Conservation (phyloP, 2,329 filamentous ascomycete species). For the Cladosporium austrohemisphaericum region DNA sequence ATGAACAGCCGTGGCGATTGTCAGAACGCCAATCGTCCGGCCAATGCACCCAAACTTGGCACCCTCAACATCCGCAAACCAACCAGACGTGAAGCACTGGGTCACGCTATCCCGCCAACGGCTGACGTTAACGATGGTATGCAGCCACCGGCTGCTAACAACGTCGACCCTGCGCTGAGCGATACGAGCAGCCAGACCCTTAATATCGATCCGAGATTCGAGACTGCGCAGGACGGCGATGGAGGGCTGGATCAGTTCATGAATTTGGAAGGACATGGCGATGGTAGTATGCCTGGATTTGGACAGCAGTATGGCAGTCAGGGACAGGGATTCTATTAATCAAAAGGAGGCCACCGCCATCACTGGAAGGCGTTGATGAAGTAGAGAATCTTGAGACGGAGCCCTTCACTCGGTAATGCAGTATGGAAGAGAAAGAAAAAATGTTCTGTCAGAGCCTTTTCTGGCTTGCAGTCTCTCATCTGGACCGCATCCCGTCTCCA, state of each 20-base stretch:
- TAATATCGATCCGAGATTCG: constrained; percentile 31
- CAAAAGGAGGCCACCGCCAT: background rate
- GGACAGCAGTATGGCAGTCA: constrained; percentile 25
- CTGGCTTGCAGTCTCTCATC: too few relatives aligned
- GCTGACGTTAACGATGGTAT: constrained; percentile 29
- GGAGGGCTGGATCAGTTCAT: constrained; percentile 33
- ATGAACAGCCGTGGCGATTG: constrained; percentile 37
- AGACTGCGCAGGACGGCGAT: constrained; percentile 24
- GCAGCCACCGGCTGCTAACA: background rate
- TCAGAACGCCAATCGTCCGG: constrained; percentile 28
- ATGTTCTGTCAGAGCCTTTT: too few relatives aligned
- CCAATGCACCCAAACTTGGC: constrained; percentile 28
- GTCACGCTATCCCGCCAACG: constrained; percentile 37
- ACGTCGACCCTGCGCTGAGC: constrained; percentile 12
- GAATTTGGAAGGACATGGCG: constrained; percentile 22
- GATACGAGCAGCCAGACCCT: background rate
- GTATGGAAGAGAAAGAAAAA: too few relatives aligned
- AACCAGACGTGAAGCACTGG: constrained; percentile 41
- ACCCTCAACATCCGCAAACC: constrained; percentile 30
- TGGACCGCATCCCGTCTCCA: too few relatives aligned
- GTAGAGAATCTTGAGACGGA: too few relatives aligned
- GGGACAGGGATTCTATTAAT: constrained; percentile 4
- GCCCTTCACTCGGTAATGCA: too few relatives aligned
- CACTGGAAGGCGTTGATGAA: too few relatives aligned
- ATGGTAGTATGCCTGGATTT: constrained; percentile 26